phyloP scores from a whole-genome alignment of 352 stramenopile species.

The Phytophthora meadii region DNA sequence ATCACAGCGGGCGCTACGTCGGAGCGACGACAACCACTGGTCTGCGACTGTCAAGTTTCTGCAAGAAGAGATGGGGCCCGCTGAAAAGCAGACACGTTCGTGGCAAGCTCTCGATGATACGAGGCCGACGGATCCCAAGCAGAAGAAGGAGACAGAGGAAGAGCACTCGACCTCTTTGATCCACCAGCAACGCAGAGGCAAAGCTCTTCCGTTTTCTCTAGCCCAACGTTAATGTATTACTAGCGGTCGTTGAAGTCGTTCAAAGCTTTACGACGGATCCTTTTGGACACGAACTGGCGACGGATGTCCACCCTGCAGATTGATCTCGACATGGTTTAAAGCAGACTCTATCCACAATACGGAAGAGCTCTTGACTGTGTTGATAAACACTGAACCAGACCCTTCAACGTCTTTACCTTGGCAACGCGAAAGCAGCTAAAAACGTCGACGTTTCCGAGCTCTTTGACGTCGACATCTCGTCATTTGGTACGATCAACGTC shows the following conservation, averaged over 20 bases:
- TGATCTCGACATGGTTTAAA: background rate
- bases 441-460: background rate
- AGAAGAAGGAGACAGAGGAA: conserved; percentile 8
- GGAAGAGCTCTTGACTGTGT: background rate
- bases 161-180: background rate
- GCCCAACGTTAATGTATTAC: too few species aligned
- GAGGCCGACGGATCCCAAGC: conserved; percentile 7
- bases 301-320: background rate
- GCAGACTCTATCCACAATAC: conserved; percentile 6
- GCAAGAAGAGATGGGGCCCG: conserved; percentile 4
- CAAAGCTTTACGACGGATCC: conserved; percentile 16
- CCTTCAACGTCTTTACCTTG: conserved; percentile 12
- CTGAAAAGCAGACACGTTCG: conserved; percentile 23
- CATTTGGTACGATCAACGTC: conserved; percentile 7
- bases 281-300: conserved; percentile 9
- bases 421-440: background rate
- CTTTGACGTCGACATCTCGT: conserved; percentile 11
- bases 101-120: conserved; percentile 17
- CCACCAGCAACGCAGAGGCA: background rate
- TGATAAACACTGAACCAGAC: background rate
- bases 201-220: conserved; percentile 2
- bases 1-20: background rate
- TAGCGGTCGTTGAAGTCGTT: conserved; percentile 4
- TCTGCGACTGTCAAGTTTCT: conserved; percentile 30
- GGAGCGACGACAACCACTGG: conserved; percentile 19